Conservation (phyloP, 2,329 filamentous ascomycete species). For the Arthrobotrys pseudoclavata region DNA sequence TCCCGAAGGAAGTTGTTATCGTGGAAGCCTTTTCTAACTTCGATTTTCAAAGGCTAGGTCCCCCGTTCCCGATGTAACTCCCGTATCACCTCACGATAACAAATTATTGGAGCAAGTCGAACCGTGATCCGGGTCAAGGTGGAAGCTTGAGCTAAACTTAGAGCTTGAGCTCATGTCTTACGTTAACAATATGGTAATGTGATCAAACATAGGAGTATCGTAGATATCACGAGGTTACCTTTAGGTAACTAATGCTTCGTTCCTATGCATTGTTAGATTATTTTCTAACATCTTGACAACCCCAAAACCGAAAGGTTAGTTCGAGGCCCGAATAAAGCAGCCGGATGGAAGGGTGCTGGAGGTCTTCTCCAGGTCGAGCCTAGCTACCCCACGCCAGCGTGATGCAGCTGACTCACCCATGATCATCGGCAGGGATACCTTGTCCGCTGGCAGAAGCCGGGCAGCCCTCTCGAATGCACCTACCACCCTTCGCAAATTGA, state of each 20-base stretch:
- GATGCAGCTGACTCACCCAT: constrained; percentile 58
- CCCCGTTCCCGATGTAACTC: constrained; percentile 26
- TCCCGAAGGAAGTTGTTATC: constrained; percentile 24
- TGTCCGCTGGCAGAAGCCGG: constrained; percentile 24
- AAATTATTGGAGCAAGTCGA: constrained; percentile 43
- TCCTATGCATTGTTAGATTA: constrained; percentile 20
- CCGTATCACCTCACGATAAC: constrained; percentile 27
- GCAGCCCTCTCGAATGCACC: constrained; percentile 51
- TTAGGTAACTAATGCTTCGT: constrained; percentile 47
- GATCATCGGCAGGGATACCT: constrained; percentile 58
- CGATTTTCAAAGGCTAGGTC: constrained; percentile 19
- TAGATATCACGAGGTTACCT: constrained; percentile 45
- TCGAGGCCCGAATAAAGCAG: constrained; percentile 22
- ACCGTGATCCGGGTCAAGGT: constrained; percentile 18
- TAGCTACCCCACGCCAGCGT: constrained; percentile 47
- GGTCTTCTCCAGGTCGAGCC: constrained; percentile 43
- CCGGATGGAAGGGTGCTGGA: constrained; percentile 25
- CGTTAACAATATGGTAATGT: constrained; percentile 51
- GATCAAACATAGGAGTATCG: constrained; percentile 26
- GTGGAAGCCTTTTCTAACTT: constrained; percentile 8
- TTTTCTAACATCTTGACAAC: constrained; percentile 28
- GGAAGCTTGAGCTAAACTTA: constrained; percentile 13
- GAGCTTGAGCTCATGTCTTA: constrained; percentile 41
- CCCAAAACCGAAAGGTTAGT: constrained; percentile 16
- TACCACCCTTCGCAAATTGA: constrained; percentile 42